Conservation (phyloP, 116 monocot genomes). For the Dioscorea cayenensis region DNA sequence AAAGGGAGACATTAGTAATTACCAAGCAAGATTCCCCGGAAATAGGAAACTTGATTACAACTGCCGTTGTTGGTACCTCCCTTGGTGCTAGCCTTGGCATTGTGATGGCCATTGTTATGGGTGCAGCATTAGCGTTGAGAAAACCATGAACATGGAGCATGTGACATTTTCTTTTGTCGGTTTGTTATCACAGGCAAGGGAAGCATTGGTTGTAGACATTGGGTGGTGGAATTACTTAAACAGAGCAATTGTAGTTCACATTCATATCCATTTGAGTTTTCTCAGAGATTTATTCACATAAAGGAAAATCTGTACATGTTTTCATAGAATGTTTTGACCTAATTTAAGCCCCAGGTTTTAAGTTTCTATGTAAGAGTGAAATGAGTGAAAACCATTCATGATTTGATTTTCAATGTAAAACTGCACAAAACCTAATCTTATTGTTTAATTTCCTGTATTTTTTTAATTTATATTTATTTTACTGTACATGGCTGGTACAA, state of each 20-base stretch:
- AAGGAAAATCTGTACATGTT: not conserved
- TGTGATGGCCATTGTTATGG: conserved; percentile 87
- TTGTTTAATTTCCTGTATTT: too few relatives aligned
- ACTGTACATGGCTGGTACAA: too few relatives aligned
- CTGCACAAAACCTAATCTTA: too few relatives aligned
- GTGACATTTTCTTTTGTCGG: not conserved
- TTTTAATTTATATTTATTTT: too few relatives aligned
- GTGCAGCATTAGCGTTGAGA: conserved; percentile 84
- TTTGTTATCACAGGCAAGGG: not conserved
- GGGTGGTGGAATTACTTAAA: not conserved
- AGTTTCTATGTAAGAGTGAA: too few relatives aligned
- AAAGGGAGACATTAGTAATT: conserved; percentile 12
- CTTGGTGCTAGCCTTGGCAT: conserved; percentile 85
- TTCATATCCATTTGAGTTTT: not conserved
- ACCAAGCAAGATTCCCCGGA: conserved; percentile 20
- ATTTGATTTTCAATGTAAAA: too few relatives aligned
- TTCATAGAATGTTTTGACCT: too few relatives aligned
- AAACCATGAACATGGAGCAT: conserved; percentile 51
- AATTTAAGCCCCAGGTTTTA: too few relatives aligned
- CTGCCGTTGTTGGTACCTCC: conserved; percentile 81
- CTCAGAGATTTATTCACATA: not conserved
- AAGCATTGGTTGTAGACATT: not conserved
- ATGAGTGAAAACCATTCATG: too few relatives aligned
- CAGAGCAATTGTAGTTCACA: not conserved
- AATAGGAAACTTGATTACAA: conserved; percentile 53